These are phyloP conservation scores for Aureobasidium sp. DNA, from an alignment of 2,329 filamentous ascomycete species.

Conservation along the genomic window DNA sequence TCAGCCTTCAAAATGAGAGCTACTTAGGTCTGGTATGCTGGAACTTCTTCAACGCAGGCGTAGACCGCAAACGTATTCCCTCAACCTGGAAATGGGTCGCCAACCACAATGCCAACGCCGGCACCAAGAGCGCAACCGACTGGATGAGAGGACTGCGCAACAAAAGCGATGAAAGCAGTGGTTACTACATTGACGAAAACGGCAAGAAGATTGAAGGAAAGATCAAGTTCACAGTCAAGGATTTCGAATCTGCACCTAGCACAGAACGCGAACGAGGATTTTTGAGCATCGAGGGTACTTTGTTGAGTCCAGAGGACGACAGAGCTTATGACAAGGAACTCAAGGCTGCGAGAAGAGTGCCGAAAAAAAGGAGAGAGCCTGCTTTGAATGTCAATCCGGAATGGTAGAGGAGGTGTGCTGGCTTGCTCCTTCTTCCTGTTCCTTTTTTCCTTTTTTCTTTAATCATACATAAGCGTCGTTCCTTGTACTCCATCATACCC, in stretches of 20 bases:
- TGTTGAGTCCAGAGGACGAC: constrained; percentile 65
- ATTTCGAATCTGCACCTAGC: constrained; percentile 65
- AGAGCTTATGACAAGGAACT: constrained; percentile 51
- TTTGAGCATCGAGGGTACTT: constrained; percentile 80
- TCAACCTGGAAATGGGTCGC: constrained; percentile 73
- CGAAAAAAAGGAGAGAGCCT: constrained; percentile 15
- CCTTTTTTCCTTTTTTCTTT: background rate
- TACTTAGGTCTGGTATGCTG: constrained; percentile 85
- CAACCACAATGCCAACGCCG: constrained; percentile 34
- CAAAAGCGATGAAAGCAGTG: constrained; percentile 50
- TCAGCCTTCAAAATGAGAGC: constrained; percentile 82
- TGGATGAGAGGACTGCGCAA: constrained; percentile 15
- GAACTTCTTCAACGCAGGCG: constrained; percentile 85
- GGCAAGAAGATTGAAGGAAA: constrained; percentile 65
- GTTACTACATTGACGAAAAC: constrained; percentile 66
- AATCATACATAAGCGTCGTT: background rate
- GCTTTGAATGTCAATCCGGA: constrained; percentile 1
- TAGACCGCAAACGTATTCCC: constrained; percentile 71
- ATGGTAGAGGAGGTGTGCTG: background rate
- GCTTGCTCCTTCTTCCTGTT: background rate
- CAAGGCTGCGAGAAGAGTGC: constrained; percentile 19
- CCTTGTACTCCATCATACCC: background rate
- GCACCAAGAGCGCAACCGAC: constrained; percentile 14
- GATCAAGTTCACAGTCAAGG: constrained; percentile 70
- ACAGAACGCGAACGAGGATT: constrained; percentile 68